Conservation (phyloP, 257 asterid genomes). For the Haberlea rhodopensis region DNA sequence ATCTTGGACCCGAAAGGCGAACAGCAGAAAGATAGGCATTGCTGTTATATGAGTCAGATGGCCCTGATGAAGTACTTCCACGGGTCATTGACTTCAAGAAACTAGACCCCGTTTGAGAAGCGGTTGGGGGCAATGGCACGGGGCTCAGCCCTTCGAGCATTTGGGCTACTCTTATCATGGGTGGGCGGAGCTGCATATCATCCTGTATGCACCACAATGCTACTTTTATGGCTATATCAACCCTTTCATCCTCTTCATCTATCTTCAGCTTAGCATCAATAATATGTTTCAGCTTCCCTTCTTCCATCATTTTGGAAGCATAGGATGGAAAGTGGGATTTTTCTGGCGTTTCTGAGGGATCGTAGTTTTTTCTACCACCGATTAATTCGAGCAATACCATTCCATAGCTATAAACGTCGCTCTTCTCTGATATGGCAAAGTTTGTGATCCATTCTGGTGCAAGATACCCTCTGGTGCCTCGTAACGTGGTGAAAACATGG, state of each 20-base stretch:
- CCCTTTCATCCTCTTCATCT: conserved; percentile 68
- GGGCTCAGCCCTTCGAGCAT: conserved; percentile 86
- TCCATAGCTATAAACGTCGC: conserved; percentile 88
- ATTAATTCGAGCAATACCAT: conserved; percentile 91
- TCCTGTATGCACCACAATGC: conserved; percentile 99
- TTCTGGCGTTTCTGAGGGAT: conserved; percentile 56
- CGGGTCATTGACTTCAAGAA: conserved; percentile 57
- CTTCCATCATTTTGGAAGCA: conserved; percentile 84
- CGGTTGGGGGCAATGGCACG: conserved; percentile 69
- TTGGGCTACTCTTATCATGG: conserved; percentile 89
- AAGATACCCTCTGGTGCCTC: conserved; percentile 90
- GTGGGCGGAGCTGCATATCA: conserved; percentile 74
- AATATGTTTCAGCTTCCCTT: conserved; percentile 70
- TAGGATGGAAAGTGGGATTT: conserved; percentile 80
- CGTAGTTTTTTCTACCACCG: conserved; percentile 82
- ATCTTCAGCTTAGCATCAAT: conserved; percentile 54
- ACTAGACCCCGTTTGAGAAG: conserved; percentile 57
- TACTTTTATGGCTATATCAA: conserved; percentile 55
- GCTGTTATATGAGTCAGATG: conserved; percentile 69
- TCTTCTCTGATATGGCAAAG: conserved; percentile 90
- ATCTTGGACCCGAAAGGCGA: conserved; percentile 95
- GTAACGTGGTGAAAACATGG: conserved; percentile 72
- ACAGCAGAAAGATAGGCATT: conserved; percentile 75
- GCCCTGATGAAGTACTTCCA: conserved; percentile 79
- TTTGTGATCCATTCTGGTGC: conserved; percentile 98